Evolutionary conservation across 164 flowering plant species (phyloP), one percentile per base, ranked within the genome.

Genomic region (Dillenia suffruticosa): DNA sequence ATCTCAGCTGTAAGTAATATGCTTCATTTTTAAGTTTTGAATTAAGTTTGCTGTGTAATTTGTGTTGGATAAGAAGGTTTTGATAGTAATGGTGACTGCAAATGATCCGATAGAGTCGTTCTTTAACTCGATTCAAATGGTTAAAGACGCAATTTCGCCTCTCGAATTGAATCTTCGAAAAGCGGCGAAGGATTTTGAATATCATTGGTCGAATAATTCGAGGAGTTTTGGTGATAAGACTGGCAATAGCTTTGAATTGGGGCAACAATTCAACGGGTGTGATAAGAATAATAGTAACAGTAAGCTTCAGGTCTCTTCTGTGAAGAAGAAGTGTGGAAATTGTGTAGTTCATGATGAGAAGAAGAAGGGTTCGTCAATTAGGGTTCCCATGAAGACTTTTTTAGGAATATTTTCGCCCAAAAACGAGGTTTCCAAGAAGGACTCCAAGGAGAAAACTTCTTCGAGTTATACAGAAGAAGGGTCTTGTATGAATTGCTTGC

Each of bases 51-150:
- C 40, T 5, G 40, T 32, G 40, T 5, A 32, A 32, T 4, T 32
- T 32, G 40, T 2, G 5, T 32, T 32, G 40, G 40, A 32, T 32
- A 0, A 32, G 40, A 32, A 6, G 10, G n/a, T 56, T 56, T 32
- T n/a, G 47, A 57, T 58, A 45, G 67, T 62, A 47, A 71, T 84
- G 88, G 81, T 78, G 72, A 68, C 84, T 70, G 69, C 72, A 14
- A 86, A 79, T 82, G 94, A 88, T 62, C 92, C 86, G 9, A 62
- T 84, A 26, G 99, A 89, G 54, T 78, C 90, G 24, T 75, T 91
- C 62, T 70, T 85, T 68, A 86, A 84, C 64, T 81, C 96, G 63
- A 63, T 90, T 15, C 79, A 88, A 65, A 72, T 65, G 26, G 80
- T 92, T n/a, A 89, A 83, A 61, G 82, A 72, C 26, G 86, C 76